phyloP scores from a whole-genome alignment of 495 filamentous ascomycete genomes.

The Aspergillus conjunctus region DNA sequence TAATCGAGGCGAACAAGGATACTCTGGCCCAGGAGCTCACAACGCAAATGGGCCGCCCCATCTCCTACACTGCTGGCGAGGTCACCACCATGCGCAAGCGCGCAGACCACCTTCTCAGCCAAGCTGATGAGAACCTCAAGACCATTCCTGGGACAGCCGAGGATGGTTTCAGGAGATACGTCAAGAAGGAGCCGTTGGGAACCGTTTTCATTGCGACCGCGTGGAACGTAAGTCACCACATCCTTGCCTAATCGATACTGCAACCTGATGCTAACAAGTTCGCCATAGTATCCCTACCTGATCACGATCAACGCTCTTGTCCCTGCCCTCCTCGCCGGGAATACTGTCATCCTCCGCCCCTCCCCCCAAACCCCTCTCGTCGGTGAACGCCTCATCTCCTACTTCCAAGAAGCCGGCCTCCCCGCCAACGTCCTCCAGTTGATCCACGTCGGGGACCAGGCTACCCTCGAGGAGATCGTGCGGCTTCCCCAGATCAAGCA shows the following conservation, averaged over 20 bases:
- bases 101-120: constrained; percentile 80
- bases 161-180: constrained; percentile 83
- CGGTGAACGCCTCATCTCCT: constrained; percentile 75
- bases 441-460: constrained; percentile 77
- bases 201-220: constrained; percentile 84
- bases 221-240: constrained; percentile 75
- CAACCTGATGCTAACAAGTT: neutral
- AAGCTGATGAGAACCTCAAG: constrained; percentile 67
- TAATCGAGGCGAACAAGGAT: constrained; percentile 70
- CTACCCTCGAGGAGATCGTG: constrained; percentile 74
- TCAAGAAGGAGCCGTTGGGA: constrained; percentile 83
- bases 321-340: constrained; percentile 84
- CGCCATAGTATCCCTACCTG: constrained; percentile 81
- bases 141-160: constrained; percentile 75
- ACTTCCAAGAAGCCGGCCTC: constrained; percentile 79
- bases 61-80: constrained; percentile 81
- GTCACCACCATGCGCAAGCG: constrained; percentile 80
- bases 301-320: constrained; percentile 89
- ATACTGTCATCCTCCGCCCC: constrained; percentile 87
- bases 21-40: constrained; percentile 80
- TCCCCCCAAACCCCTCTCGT: constrained; percentile 92
- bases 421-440: constrained; percentile 81
- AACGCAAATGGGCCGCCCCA: constrained; percentile 92
- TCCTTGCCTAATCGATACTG: too few species aligned
- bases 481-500: constrained; percentile 71